A percentile compares a stretch with the other conserved stretches of the same genome.
These are phyloP conservation scores for Yamadazyma takamatsuzukensis DNA, from an alignment of 805 yeast species.

Conservation along the genomic window DNA sequence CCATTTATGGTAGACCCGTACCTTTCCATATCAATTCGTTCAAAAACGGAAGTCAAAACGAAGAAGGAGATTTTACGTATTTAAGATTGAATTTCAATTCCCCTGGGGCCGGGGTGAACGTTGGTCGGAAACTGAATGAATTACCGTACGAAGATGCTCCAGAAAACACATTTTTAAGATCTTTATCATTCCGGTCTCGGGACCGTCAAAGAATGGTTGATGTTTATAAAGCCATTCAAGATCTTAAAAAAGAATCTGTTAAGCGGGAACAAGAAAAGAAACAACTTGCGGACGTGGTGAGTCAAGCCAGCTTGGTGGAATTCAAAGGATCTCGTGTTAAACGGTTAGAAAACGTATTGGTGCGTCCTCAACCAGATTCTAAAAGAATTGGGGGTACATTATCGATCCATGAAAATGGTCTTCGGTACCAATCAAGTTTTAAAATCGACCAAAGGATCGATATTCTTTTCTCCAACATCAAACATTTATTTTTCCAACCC, in stretches of 20 bases:
- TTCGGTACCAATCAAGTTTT: constrained; percentile 84
- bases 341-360: constrained; percentile 82
- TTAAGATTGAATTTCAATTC: constrained; percentile 87
- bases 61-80: constrained; percentile 93
- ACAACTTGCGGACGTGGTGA: constrained; percentile 89
- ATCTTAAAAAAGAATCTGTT: constrained; percentile 85
- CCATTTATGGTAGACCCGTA: constrained; percentile 93
- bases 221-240: constrained; percentile 84
- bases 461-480: constrained; percentile 82
- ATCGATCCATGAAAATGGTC: constrained; percentile 93
- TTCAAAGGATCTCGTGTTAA: constrained; percentile 79
- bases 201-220: constrained; percentile 91
- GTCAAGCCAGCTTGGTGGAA: constrained; percentile 84
- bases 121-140: constrained; percentile 68
- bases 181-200: constrained; percentile 81
- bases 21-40: constrained; percentile 95
- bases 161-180: constrained; percentile 81
- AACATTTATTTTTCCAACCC: constrained; percentile 93
- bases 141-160: constrained; percentile 88
- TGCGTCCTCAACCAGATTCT: constrained; percentile 96
- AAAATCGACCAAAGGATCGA: constrained; percentile 85
- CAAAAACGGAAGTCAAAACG: constrained; percentile 91
- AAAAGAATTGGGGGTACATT: constrained; percentile 89
- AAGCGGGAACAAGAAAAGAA: constrained; percentile 89
- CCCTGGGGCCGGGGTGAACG: constrained; percentile 80